phyloP scores from a whole-genome alignment of 2,329 filamentous ascomycete species.

The Ramularia collo-cygni region DNA sequence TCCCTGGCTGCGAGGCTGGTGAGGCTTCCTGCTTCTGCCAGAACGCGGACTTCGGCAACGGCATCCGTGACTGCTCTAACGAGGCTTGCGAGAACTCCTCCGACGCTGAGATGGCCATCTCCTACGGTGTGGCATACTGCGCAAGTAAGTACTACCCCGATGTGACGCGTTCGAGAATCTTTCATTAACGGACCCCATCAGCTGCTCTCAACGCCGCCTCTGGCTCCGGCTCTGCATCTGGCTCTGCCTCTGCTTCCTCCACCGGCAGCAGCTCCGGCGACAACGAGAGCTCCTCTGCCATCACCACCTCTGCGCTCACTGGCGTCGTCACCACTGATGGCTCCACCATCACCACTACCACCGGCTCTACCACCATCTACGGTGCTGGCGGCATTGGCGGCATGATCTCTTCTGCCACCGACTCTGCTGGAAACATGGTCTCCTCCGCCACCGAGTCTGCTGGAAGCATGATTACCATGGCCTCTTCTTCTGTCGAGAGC shows the following conservation, averaged over 20 bases:
- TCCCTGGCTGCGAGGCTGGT: conserved; percentile 26
- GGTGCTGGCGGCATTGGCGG: conserved; percentile 9
- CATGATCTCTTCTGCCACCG: conserved; percentile 6
- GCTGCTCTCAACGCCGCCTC: conserved; percentile 7
- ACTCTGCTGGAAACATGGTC: conserved; percentile 16
- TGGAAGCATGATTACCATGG: not conserved
- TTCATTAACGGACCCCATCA: not conserved
- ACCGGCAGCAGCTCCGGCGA: conserved; percentile 9
- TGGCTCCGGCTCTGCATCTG: conserved; percentile 6
- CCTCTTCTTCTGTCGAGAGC: conserved; percentile 6
- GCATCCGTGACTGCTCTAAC: conserved; percentile 34
- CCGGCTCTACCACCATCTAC: conserved; percentile 31
- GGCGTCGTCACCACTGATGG: conserved; percentile 25
- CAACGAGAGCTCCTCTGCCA: conserved; percentile 8
- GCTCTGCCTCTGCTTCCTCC: conserved; percentile 2
- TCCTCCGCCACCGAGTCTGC: conserved; percentile 25
- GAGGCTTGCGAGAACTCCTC: conserved; percentile 28
- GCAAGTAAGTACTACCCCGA: conserved; percentile 14
- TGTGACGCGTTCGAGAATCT: not conserved
- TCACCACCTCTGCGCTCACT: conserved; percentile 19
- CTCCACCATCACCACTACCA: conserved; percentile 27
- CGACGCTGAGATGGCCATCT: conserved; percentile 26
- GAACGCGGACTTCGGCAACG: conserved; percentile 32
- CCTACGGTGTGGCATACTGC: conserved; percentile 31
- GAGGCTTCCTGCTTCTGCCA: conserved; percentile 33